Base-by-base conservation (phyloP, 148 eudicot genomes). In the Diospyros lotus region DNA sequence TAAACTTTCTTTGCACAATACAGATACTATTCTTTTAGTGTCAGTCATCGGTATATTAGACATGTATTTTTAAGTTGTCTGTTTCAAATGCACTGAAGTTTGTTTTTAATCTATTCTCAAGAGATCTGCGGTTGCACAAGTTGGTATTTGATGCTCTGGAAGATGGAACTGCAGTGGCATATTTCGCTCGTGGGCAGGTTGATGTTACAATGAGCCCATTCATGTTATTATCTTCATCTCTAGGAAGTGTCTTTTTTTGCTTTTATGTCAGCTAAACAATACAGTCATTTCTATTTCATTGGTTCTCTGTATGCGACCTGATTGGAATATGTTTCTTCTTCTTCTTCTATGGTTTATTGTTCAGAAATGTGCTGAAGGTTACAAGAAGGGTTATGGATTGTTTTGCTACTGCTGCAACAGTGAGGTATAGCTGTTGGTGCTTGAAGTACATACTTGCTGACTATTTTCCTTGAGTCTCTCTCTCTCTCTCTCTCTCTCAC, bases 41-140 rank as follows among this genome's bases (percentile, higher is more conserved):
- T 39, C 13, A 15, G 62, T 70, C 64, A 28, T 28, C 14, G 5
- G n/a, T 11, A 50, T 64, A 17, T 77, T 65, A 56, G 66, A 4
- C 67, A 1, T 41, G 15, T 53, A 52, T 41, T 15, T 46, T 38
- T 59, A 1, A 28, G 13, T 56, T 51, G 14, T 14, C 12, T 9
- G 39, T 5, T 71, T 59, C 39, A 39, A 46, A 28, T 44, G 43
- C 3, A 13, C 64, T 18, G 68, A 53, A 9, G 2, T 64, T 73
- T 12, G 1, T 60, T n/a, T 72, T 18, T 67, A 52, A 65, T 71
- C 40, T 78, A 53, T 72, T 76, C 28, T 79, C 11, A 73, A 94
- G 98, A 83, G 96, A 95, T 83, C 62, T 86, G 84, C 81, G 90
- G 76, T 66, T 89, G 89, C 99, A 95, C 74, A 93, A 77, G 75